Conservation (phyloP, 2,329 filamentous ascomycete species). For the Corniculantispora saksenae region DNA sequence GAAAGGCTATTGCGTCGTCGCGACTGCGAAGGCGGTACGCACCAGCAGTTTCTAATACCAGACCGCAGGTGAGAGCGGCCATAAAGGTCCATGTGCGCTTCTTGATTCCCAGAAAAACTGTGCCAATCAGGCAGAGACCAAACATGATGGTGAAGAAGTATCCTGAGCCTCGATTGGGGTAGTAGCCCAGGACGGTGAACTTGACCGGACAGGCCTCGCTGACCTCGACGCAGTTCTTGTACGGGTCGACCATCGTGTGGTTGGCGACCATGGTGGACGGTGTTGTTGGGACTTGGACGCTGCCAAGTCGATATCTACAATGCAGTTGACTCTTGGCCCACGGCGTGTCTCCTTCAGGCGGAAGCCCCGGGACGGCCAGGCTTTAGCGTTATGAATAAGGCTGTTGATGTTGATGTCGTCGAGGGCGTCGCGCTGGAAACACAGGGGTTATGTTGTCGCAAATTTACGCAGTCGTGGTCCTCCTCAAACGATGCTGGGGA, state of each 20-base stretch:
- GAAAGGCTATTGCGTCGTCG: neutral
- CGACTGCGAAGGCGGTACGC: neutral
- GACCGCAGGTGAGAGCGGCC: constrained; percentile 49
- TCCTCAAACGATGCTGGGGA: neutral
- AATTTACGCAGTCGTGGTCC: neutral
- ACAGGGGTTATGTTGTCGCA: neutral
- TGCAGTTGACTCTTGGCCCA: neutral
- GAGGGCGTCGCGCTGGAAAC: no score
- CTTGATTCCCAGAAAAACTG: constrained; percentile 46
- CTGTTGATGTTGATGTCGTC: no score
- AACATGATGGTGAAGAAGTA: constrained; percentile 55
- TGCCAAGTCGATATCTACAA: neutral
- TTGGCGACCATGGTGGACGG: constrained; percentile 12
- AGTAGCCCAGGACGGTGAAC: constrained; percentile 56
- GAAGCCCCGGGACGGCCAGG: neutral
- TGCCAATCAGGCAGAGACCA: constrained; percentile 43
- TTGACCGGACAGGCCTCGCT: constrained; percentile 49
- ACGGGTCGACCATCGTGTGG: constrained; percentile 19
- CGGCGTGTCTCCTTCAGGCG: no score
- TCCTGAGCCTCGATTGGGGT: constrained; percentile 57
- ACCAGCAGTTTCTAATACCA: constrained; percentile 54
- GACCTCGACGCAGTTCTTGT: constrained; percentile 36
- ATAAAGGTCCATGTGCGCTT: constrained; percentile 59
- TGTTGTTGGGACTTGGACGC: neutral
- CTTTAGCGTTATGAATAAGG: no score